Evolutionary conservation across 2,329 filamentous ascomycete species (phyloP).

Genomic region (Thelonectria discophora): DNA sequence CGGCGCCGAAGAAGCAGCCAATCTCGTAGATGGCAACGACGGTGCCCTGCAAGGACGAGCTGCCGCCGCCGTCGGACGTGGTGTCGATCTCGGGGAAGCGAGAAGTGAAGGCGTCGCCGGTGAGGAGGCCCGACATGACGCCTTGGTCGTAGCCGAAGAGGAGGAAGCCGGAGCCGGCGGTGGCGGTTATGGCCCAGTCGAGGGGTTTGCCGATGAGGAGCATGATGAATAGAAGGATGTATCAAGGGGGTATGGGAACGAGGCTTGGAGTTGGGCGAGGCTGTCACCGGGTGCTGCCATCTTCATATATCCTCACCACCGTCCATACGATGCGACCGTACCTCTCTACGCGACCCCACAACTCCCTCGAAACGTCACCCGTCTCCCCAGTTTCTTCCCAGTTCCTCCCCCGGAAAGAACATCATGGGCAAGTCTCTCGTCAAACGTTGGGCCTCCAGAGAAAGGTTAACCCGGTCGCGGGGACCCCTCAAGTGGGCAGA

Average conservation of each 20-base stretch:
- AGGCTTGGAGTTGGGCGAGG: constrained; percentile 11
- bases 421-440: constrained; percentile 1
- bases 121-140: constrained; percentile 47
- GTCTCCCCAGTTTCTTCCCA: constrained; percentile 1
- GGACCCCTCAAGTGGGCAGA: neutral
- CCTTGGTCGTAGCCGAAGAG: constrained; percentile 48
- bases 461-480: too few species aligned
- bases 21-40: constrained; percentile 58
- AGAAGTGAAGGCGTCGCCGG: constrained; percentile 45
- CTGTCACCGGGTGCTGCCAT: constrained; percentile 24
- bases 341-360: neutral
- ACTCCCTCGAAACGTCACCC: neutral
- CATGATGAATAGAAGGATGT: constrained; percentile 14
- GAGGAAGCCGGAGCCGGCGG: constrained; percentile 49
- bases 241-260: neutral
- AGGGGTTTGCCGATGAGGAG: constrained; percentile 47
- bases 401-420: neutral
- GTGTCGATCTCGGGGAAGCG: constrained; percentile 50
- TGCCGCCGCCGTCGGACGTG: constrained; percentile 49
- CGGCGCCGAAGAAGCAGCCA: constrained; percentile 58
- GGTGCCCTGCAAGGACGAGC: constrained; percentile 54
- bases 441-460: too few species aligned
- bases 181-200: constrained; percentile 50
- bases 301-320: constrained; percentile 29
- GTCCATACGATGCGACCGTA: constrained; percentile 1